Evolutionary conservation across 108 stramenopile genomes (phyloP), one percentile per base, ranked within the genome.

Genomic region (Skeletonema grethae): DNA sequence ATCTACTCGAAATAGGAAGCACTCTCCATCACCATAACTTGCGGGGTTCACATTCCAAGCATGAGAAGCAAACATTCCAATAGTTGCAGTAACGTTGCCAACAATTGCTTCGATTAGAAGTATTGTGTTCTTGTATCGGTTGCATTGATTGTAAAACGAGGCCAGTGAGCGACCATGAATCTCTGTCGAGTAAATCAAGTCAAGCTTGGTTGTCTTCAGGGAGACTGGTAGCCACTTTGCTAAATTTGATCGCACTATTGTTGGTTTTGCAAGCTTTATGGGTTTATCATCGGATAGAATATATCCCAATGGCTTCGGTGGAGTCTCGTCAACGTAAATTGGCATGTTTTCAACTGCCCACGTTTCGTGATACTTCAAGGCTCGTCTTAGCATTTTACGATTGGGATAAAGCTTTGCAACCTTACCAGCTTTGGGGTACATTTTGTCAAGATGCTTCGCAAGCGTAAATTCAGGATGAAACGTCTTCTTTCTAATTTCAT

Each of bases 1-100:
- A 38, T 67, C 64, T n/a, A 82, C 70, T 65, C 91, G 85, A 71
- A 95, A 95, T 57, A 95, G 61, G 63, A 95, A 90, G 68, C 91
- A 92, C 39, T 78, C 82, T 7, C 91, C 91, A 75, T 91, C 91
- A 10, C 91, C 94, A 63, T 91, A 92, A 6, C 81, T 68, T 56
- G 63, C 62, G 15, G 77, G 63, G 6, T 80, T 81, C 20, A 69
- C 68, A n/a, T 85, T 79, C 94, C 94, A 95, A 22, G 87, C 77
- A 57, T 92, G 86, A 22, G 89, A 84, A 6, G 91, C 90, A 74
- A 86, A 95, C 86, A 89, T 87, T 35, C 94, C 94, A 71, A 95
- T 82, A 9, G 77, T 77, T 22, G 77, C 80, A 20, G 58, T 68
- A 16, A n/a, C 48, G 11, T 32, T 36, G 30, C 16, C 66, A 12